These are phyloP conservation scores for Fusarium kyushuense DNA, from an alignment of 2,329 filamentous ascomycete species.

Conservation along the genomic window DNA sequence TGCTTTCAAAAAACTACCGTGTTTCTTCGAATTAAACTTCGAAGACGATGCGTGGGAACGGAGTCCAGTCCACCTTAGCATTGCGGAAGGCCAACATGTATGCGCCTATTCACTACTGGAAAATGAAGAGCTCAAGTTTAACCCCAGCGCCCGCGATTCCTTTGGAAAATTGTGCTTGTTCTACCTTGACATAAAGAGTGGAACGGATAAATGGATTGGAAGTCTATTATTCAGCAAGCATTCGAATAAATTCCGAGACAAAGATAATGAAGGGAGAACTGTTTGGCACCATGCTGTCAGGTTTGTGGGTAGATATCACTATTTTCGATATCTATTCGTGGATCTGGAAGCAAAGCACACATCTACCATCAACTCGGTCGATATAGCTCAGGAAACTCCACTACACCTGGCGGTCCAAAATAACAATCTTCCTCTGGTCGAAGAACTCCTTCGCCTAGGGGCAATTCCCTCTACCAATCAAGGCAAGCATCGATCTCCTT, in stretches of 20 bases:
- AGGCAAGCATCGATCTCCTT: neutral
- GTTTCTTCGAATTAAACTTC: neutral
- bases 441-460: fast-evolving
- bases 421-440: fast-evolving
- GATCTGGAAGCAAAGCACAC: too few relatives aligned
- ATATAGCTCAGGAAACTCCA: neutral
- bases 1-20: fast-evolving
- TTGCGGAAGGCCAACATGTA: neutral
- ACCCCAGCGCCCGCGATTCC: neutral
- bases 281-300: neutral
- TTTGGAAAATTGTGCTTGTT: neutral
- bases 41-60: neutral
- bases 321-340: too few relatives aligned
- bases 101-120: neutral
- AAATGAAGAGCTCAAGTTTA: neutral
- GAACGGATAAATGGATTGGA: neutral
- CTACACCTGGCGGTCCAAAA: neutral
- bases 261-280: neutral
- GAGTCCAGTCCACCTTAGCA: fast-evolving
- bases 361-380: fast-evolving
- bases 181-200: neutral
- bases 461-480: neutral
- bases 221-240: neutral
- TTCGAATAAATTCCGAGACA: neutral
- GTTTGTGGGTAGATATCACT: too few relatives aligned